Evolutionary conservation across 352 stramenopile genomes (phyloP).

Genomic region (Phytophthora capsici): DNA sequence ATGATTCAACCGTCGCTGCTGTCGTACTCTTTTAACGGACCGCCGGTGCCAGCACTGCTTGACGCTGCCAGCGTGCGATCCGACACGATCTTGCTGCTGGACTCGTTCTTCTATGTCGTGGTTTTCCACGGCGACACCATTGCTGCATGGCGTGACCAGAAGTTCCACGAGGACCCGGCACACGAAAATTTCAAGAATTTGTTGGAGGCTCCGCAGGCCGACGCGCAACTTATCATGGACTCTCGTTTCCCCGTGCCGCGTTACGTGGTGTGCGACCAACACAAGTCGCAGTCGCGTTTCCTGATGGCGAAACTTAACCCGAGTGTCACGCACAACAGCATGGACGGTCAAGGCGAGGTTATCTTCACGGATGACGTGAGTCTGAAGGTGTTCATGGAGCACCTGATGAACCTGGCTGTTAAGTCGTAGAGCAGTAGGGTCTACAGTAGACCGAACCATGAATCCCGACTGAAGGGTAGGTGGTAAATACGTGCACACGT

Average conservation of each 20-base stretch:
- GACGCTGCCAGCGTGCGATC: slow-evolving; percentile 93
- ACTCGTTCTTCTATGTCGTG: slow-evolving; percentile 99
- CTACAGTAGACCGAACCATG: slow-evolving; percentile 9
- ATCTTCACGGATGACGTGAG: slow-evolving; percentile 99
- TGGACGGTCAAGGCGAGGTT: slow-evolving; percentile 93
- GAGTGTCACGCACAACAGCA: slow-evolving; percentile 96
- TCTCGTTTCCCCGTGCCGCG: slow-evolving; percentile 98
- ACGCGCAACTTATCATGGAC: slow-evolving; percentile 99
- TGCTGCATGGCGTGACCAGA: slow-evolving; percentile 97
- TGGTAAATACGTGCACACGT: slow-evolving; percentile 24
- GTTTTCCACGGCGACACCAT: slow-evolving; percentile 99
- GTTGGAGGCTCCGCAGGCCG: slow-evolving; percentile 96
- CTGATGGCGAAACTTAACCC: slow-evolving; percentile 99
- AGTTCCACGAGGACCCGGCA: slow-evolving; percentile 94
- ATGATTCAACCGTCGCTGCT: slow-evolving; percentile 99
- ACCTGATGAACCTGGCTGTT: slow-evolving; percentile 93
- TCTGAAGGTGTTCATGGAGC: slow-evolving; percentile 99
- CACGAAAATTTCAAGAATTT: slow-evolving; percentile 99
- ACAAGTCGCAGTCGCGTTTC: slow-evolving; percentile 99
- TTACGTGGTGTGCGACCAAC: slow-evolving; percentile 99
- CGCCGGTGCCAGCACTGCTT: slow-evolving; percentile 90
- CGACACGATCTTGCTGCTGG: slow-evolving; percentile 98
- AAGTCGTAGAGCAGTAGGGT: slow-evolving; percentile 64
- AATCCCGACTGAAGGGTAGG: slow-evolving; percentile 20
- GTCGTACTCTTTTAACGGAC: slow-evolving; percentile 96